These are phyloP conservation scores for Pseudogymnoascus sp. DNA, from an alignment of 2,329 filamentous ascomycete species.

Conservation along the genomic window DNA sequence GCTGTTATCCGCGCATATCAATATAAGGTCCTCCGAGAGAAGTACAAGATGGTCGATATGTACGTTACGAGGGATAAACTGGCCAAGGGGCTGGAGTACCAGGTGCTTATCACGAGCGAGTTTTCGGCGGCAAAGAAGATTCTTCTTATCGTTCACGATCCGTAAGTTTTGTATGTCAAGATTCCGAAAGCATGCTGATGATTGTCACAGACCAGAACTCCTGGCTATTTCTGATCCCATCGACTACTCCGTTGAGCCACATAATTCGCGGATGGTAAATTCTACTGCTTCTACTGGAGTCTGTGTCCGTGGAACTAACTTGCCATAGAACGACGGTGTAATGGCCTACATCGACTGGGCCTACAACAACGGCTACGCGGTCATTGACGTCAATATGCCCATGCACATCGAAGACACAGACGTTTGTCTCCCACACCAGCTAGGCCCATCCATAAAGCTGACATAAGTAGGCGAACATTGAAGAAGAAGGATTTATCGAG, in stretches of 20 bases:
- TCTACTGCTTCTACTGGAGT: slow-evolving; percentile 8
- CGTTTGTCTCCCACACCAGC: slow-evolving; percentile 36
- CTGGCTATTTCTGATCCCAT: slow-evolving; percentile 59
- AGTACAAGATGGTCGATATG: slow-evolving; percentile 71
- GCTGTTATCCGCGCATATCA: slow-evolving; percentile 77
- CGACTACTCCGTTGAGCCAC: slow-evolving; percentile 69
- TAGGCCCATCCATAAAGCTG: not conserved
- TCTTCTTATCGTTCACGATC: slow-evolving; percentile 84
- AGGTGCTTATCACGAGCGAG: slow-evolving; percentile 73
- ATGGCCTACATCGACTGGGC: slow-evolving; percentile 83
- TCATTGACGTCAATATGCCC: slow-evolving; percentile 90
- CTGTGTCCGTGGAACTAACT: not conserved
- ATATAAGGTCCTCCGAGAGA: slow-evolving; percentile 61
- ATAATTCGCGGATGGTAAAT: slow-evolving; percentile 84
- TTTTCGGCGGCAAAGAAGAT: slow-evolving; percentile 62
- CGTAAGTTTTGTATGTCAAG: slow-evolving; percentile 46
- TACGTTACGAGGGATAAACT: slow-evolving; percentile 70
- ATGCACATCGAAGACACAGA: slow-evolving; percentile 63
- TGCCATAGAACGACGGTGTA: slow-evolving; percentile 68
- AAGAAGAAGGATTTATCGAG: slow-evolving; percentile 30
- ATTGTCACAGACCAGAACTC: slow-evolving; percentile 55
- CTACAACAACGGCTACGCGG: slow-evolving; percentile 64
- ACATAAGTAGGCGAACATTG: not conserved
- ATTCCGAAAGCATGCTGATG: slow-evolving; percentile 21
- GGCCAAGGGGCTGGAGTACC: slow-evolving; percentile 74